Evolutionary conservation across 208 protist species (phyloP).

Genomic region (Phytomonas serpens): DNA sequence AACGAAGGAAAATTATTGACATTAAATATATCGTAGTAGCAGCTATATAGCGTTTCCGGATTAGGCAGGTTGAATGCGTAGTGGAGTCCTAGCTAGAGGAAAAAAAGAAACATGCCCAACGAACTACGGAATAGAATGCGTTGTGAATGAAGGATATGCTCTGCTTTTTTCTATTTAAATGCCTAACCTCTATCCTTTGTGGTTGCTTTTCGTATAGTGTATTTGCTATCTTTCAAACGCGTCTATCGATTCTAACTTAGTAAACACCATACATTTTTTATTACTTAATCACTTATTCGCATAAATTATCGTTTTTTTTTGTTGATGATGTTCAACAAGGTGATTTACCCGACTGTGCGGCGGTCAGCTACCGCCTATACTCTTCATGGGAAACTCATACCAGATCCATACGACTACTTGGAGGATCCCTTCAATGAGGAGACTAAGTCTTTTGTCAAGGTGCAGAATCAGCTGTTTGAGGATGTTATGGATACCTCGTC

Average conservation of each 20-base stretch:
- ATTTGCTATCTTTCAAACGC: slow-evolving; percentile 10
- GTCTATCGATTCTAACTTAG: slow-evolving; percentile 8
- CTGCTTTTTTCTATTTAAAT: not conserved
- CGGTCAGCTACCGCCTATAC: slow-evolving; percentile 49
- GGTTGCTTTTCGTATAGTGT: slow-evolving; percentile 13
- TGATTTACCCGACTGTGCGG: slow-evolving; percentile 47
- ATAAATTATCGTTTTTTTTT: no score
- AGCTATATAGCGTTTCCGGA: not conserved
- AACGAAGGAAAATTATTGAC: not conserved
- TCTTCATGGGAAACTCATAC: slow-evolving; percentile 61
- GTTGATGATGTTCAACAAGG: slow-evolving; percentile 17
- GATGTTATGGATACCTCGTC: slow-evolving; percentile 50
- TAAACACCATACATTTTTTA: slow-evolving; percentile 11
- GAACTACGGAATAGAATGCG: not conserved
- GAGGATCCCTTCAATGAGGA: slow-evolving; percentile 83
- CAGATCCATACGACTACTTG: slow-evolving; percentile 91
- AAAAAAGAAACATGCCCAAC: not conserved
- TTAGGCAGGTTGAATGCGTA: not conserved
- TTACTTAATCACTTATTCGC: slow-evolving; percentile 1
- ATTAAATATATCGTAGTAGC: not conserved
- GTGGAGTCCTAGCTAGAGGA: not conserved
- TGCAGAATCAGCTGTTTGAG: slow-evolving; percentile 73
- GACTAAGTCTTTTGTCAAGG: slow-evolving; percentile 81
- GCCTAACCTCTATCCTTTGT: not conserved
- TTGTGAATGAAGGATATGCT: not conserved